Base-by-base conservation (phyloP, 176 grass and related monocot species). In the Rhynchospora breviuscula region DNA sequence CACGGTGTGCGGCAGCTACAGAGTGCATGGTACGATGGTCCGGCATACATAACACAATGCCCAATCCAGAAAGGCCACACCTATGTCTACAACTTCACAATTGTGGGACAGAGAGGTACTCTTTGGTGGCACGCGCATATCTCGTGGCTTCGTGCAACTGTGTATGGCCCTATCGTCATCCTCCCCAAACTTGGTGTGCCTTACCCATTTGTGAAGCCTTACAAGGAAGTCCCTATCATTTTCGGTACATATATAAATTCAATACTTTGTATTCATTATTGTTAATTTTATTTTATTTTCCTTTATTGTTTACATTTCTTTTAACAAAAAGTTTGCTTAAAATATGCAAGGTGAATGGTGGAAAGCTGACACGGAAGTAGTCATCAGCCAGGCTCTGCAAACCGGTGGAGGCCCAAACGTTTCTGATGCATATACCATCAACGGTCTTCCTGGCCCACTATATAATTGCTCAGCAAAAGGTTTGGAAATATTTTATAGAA, bases 71-170 rank as follows among this genome's bases (percentile, higher is more conserved):
- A 87, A 1, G 94, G 89, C 13, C 81, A 85, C 75, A 93, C 83
- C 87, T 97, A 93, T 67, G 91, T 87, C 7, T 93, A 97, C 87
- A 93, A 93, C 87, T 93, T 88, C 94, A 93, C 94, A 70, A 82
- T 97, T 80, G 52, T 88, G 2, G 91, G 91, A 7, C 94, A 97
- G 85, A 78, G 94, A 31, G 94, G 94, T 84, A 97, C 94, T 78
- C 94, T 97, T 78, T 93, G 91, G 87, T 97, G 91, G 91, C 94
- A 97, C 64, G 94, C 89, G 0, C 94, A 97, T 86, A 97, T 97
- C 85, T 88, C 87, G 4, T 97, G 94, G 91, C 91, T 93, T 12
- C 88, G 94, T 13, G 81, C 94, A 43, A 97, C 94, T 69, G 59
- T 91, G 6, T 86, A 97, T 44, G 91, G 91, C 0, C 67, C 91